Evolutionary conservation across 208 protist species (phyloP).

Genomic region (Zelonia costaricensis): DNA sequence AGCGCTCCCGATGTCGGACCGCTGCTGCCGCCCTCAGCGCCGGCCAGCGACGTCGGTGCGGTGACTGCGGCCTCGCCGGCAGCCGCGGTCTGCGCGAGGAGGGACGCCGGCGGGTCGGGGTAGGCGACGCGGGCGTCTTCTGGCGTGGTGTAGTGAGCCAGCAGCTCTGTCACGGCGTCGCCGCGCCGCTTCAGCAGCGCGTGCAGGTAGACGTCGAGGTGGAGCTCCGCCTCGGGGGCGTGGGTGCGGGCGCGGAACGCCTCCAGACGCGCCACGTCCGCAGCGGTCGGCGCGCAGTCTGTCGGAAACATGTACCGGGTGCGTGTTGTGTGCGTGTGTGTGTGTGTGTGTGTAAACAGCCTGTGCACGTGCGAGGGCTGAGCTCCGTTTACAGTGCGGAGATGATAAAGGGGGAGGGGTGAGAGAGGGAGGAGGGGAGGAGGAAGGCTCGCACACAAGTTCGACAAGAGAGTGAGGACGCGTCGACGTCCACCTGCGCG

Average conservation of each 20-base stretch:
- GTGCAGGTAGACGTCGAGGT: slow-evolving; percentile 3
- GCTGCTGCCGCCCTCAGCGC: not conserved
- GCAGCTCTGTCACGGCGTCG: slow-evolving; percentile 22
- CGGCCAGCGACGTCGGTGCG: not conserved
- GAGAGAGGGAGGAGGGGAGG: not conserved
- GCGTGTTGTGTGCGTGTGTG: not conserved
- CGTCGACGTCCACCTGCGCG: no score
- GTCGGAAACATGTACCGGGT: slow-evolving; percentile 20
- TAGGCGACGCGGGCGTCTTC: slow-evolving; percentile 49
- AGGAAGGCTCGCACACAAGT: no score
- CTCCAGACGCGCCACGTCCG: slow-evolving; percentile 16
- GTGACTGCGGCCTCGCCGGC: not conserved
- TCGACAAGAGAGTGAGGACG: no score
- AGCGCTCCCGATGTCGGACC: not conserved
- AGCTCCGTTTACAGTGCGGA: not conserved
- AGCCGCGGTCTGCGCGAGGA: slow-evolving; percentile 2
- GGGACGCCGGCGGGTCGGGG: slow-evolving; percentile 28
- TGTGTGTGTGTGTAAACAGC: not conserved
- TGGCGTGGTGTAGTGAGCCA: slow-evolving; percentile 36
- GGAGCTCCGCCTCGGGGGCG: slow-evolving; percentile 3
- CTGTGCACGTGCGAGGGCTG: not conserved
- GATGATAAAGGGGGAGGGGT: not conserved
- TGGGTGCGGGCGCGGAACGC: slow-evolving; percentile 1
- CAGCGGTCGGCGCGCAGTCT: slow-evolving; percentile 5
- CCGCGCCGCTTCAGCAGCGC: not conserved